These are phyloP conservation scores for Rhodotorula sp. DNA, from an alignment of 1,284 basidiomycete species.

Conservation along the genomic window DNA sequence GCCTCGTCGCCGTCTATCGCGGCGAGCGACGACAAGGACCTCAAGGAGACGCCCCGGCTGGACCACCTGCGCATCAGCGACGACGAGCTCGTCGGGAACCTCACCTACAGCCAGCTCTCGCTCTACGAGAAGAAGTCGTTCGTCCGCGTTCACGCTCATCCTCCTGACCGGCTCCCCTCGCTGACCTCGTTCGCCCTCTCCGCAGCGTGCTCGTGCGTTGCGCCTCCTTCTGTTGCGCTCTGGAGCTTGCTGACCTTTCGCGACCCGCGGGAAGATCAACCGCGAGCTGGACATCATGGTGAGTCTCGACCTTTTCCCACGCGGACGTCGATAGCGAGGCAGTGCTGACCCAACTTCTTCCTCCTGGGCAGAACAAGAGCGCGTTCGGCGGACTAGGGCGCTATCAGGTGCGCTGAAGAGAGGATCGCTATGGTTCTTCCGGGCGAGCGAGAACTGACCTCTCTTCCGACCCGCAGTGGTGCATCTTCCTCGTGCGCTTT, in stretches of 20 bases:
- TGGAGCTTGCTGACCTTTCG: neutral
- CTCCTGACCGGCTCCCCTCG: neutral
- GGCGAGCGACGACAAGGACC: constrained; percentile 11
- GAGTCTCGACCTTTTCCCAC: neutral
- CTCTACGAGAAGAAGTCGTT: constrained; percentile 35
- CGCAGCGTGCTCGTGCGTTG: constrained; percentile 7
- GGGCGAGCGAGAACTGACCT: constrained; percentile 47
- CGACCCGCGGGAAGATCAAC: constrained; percentile 54
- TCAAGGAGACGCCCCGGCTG: constrained; percentile 12
- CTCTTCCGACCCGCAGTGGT: constrained; percentile 65
- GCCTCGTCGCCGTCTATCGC: too few species aligned
- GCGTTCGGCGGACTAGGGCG: constrained; percentile 54
- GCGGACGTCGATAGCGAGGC: too few species aligned
- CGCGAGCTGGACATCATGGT: constrained; percentile 57
- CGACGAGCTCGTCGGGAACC: constrained; percentile 19
- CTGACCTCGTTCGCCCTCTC: neutral
- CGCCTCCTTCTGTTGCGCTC: too few species aligned
- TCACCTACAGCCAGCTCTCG: constrained; percentile 20
- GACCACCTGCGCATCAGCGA: constrained; percentile 16
- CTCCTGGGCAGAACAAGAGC: constrained; percentile 15
- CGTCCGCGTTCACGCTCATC: neutral
- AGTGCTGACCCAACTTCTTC: too few species aligned
- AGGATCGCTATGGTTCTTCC: too few species aligned
- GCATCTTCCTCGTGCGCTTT: constrained; percentile 62
- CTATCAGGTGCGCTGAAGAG: constrained; percentile 64